Evolutionary conservation across 1,139 yeast species (phyloP).

Genomic region (Sugiyamaella castrensis): DNA sequence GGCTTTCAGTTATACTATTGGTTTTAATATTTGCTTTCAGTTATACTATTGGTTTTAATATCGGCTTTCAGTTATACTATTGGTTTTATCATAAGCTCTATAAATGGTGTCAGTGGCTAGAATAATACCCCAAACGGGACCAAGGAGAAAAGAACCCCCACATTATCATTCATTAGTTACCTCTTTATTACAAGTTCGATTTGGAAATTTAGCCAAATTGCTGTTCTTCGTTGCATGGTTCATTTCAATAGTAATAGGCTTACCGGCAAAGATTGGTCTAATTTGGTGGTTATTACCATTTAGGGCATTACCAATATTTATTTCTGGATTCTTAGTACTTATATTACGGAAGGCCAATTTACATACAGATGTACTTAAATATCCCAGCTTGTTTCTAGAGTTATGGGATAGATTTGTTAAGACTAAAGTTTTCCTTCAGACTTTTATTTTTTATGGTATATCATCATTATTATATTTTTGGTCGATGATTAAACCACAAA

Average conservation of each 20-base stretch:
- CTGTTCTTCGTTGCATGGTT: constrained; percentile 24
- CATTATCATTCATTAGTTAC: constrained; percentile 31
- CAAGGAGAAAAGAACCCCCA: constrained; percentile 13
- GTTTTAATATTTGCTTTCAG: no score
- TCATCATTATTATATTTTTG: constrained; percentile 43
- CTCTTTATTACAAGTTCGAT: constrained; percentile 32
- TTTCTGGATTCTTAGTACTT: constrained; percentile 29
- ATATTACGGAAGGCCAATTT: constrained; percentile 32
- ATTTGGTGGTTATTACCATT: constrained; percentile 30
- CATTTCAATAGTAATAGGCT: constrained; percentile 20
- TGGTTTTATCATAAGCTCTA: no score
- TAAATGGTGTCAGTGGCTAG: constrained; percentile 11
- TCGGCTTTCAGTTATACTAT: no score
- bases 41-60: no score
- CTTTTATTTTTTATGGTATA: constrained; percentile 40
- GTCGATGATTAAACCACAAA: constrained; percentile 36
- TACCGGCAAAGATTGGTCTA: constrained; percentile 22
- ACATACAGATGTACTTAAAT: constrained; percentile 20
- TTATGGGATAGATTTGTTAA: constrained; percentile 46
- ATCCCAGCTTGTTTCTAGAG: constrained; percentile 25
- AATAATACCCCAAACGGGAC: constrained; percentile 6
- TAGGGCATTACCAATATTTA: constrained; percentile 24
- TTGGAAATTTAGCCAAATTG: constrained; percentile 29
- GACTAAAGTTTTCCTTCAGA: constrained; percentile 42
- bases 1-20: no score